phyloP scores from a whole-genome alignment of 352 stramenopile species.

The Plasmopara viticola region DNA sequence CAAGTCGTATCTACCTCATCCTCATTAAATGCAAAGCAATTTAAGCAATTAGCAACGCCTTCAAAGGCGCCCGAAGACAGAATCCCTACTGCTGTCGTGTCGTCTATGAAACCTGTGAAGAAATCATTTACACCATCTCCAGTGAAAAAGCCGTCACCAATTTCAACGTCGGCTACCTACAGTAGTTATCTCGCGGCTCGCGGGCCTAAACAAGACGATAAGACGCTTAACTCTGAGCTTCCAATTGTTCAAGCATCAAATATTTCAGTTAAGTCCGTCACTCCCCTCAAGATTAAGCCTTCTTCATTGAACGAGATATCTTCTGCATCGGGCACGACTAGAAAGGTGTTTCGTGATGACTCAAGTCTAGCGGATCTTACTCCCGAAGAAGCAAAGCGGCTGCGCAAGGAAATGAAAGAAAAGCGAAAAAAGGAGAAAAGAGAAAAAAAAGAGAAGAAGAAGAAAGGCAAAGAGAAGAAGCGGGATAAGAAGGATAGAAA shows the following conservation, averaged over 20 bases:
- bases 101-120: slow-evolving; percentile 20
- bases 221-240: slow-evolving; percentile 8
- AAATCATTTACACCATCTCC: slow-evolving; percentile 26
- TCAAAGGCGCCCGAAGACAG: slow-evolving; percentile 9
- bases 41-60: slow-evolving; percentile 11
- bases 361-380: slow-evolving; percentile 10
- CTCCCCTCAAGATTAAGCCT: slow-evolving; percentile 6
- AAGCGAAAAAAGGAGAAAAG: slow-evolving; percentile 64
- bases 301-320: neutral
- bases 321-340: slow-evolving; percentile 7
- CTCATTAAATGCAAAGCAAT: slow-evolving; percentile 7
- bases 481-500: slow-evolving; percentile 52
- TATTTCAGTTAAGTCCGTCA: slow-evolving; percentile 2
- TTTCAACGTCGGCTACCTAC: slow-evolving; percentile 10
- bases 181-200: slow-evolving; percentile 4
- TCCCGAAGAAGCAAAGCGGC: slow-evolving; percentile 23
- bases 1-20: slow-evolving; percentile 2
- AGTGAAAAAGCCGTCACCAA: slow-evolving; percentile 10
- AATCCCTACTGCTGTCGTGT: slow-evolving; percentile 5
- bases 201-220: slow-evolving; percentile 16
- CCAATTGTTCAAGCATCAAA: neutral
- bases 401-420: slow-evolving; percentile 47
- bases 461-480: slow-evolving; percentile 54
- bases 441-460: slow-evolving; percentile 69
- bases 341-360: slow-evolving; percentile 8